Evolutionary conservation across 2,329 filamentous ascomycete species (phyloP).

Genomic region (Harringtonia lauricola): DNA sequence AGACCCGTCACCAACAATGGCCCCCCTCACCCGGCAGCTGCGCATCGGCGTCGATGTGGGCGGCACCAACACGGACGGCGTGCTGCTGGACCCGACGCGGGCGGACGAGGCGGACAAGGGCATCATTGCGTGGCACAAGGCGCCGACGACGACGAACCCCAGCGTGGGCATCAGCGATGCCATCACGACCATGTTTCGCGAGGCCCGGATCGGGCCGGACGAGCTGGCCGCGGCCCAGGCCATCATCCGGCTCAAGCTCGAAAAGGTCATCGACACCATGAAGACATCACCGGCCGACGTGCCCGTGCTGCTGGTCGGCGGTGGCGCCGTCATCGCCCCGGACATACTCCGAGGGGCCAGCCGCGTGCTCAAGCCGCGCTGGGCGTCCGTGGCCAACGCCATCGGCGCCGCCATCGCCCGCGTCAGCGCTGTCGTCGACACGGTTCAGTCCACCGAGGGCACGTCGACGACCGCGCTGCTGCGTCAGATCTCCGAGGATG

Average conservation of each 20-base stretch:
- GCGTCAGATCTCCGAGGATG: conserved; percentile 26
- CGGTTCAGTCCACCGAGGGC: conserved; percentile 34
- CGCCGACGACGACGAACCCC: conserved; percentile 35
- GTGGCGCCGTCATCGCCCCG: conserved; percentile 48
- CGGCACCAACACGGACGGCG: conserved; percentile 42
- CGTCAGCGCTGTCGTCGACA: conserved; percentile 43
- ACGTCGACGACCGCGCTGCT: conserved; percentile 25
- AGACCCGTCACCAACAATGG: background rate
- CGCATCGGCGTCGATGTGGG: conserved; percentile 36
- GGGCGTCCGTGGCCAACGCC: conserved; percentile 51
- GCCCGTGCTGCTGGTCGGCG: conserved; percentile 51
- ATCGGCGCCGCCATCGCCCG: conserved; percentile 53
- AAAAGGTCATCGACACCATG: conserved; percentile 47
- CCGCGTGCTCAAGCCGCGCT: conserved; percentile 42
- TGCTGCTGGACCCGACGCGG: conserved; percentile 32
- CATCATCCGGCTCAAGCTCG: conserved; percentile 38
- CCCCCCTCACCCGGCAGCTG: conserved; percentile 12
- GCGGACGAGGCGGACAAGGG: conserved; percentile 24
- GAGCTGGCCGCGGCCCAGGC: conserved; percentile 25
- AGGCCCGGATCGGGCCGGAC: conserved; percentile 19
- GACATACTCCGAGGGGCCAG: conserved; percentile 43
- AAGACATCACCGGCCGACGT: conserved; percentile 50
- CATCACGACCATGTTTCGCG: conserved; percentile 30
- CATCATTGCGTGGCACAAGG: conserved; percentile 38
- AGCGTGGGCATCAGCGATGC: conserved; percentile 33